Evolutionary conservation across 257 asterid genomes (phyloP).

Genomic region (Coffea eugenioides): DNA sequence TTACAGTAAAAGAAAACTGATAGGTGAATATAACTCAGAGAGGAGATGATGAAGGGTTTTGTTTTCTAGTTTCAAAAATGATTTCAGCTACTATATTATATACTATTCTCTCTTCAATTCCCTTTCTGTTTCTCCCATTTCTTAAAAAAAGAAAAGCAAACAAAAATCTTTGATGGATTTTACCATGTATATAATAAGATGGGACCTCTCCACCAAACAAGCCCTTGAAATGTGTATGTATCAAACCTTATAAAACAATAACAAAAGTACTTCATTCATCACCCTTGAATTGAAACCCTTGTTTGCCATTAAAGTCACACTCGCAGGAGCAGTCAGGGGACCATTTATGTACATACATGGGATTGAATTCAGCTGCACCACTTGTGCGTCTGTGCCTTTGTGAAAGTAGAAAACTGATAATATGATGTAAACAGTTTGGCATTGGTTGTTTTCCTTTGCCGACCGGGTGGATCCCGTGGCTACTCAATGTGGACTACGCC

Average conservation of each 20-base stretch:
- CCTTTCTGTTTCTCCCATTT: not conserved
- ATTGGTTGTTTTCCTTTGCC: slow-evolving; percentile 12
- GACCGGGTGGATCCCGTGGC: not conserved
- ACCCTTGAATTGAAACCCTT: slow-evolving; percentile 15
- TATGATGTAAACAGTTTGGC: slow-evolving; percentile 17
- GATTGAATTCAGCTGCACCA: slow-evolving; percentile 23
- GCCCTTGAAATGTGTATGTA: slow-evolving; percentile 26
- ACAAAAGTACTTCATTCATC: slow-evolving; percentile 32
- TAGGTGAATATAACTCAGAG: too few relatives aligned
- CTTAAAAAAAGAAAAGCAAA: not conserved
- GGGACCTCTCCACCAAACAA: slow-evolving; percentile 21
- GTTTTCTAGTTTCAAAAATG: not conserved
- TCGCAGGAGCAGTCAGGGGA: slow-evolving; percentile 37
- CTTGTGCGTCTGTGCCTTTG: slow-evolving; percentile 17
- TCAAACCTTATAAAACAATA: slow-evolving; percentile 15
- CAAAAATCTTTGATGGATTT: not conserved
- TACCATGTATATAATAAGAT: slow-evolving; percentile 14
- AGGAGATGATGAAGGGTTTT: not conserved
- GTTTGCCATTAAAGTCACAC: slow-evolving; percentile 43
- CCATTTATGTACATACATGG: slow-evolving; percentile 24
- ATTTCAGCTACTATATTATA: not conserved
- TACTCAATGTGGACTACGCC: not conserved
- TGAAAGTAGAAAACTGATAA: slow-evolving; percentile 15
- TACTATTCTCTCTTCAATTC: not conserved
- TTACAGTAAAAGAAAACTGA: slow-evolving; percentile 16